Evolutionary conservation across 306 rosid genomes (phyloP).

Genomic region (Glycine tomentella): DNA sequence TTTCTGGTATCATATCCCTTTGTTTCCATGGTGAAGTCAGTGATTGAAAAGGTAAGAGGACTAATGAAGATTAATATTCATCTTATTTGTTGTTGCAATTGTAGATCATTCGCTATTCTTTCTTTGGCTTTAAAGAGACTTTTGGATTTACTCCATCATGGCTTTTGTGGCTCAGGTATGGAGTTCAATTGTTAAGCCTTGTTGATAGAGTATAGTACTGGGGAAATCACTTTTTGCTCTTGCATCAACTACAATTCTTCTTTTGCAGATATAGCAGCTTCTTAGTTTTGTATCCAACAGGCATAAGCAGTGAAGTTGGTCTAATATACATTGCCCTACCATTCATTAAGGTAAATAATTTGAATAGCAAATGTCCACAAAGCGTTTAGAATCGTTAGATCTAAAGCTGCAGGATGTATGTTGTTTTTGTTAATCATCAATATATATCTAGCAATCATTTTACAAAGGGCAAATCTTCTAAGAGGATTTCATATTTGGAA

Average conservation of each 20-base stretch:
- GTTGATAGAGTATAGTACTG: not conserved
- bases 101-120: conserved; percentile 81
- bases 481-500: conserved; percentile 1
- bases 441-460: conserved; percentile 32
- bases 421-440: conserved; percentile 45
- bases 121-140: conserved; percentile 80
- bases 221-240: conserved; percentile 10
- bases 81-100: conserved; percentile 24
- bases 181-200: conserved; percentile 17
- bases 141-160: conserved; percentile 81
- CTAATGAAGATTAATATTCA: conserved; percentile 10
- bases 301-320: conserved; percentile 80
- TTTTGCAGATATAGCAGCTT: conserved; percentile 80
- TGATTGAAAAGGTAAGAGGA: not conserved
- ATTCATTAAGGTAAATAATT: conserved; percentile 68
- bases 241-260: conserved; percentile 16
- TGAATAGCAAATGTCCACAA: not conserved
- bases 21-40: conserved; percentile 23
- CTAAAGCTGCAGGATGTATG: not conserved
- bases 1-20: conserved; percentile 7
- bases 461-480: not conserved
- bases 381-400: conserved; percentile 17
- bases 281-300: conserved; percentile 67
- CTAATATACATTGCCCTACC: conserved; percentile 69
- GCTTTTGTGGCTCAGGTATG: conserved; percentile 90